phyloP scores from a whole-genome alignment of 371 early-diverging fungal genomes.

The Zychaea mexicana region DNA sequence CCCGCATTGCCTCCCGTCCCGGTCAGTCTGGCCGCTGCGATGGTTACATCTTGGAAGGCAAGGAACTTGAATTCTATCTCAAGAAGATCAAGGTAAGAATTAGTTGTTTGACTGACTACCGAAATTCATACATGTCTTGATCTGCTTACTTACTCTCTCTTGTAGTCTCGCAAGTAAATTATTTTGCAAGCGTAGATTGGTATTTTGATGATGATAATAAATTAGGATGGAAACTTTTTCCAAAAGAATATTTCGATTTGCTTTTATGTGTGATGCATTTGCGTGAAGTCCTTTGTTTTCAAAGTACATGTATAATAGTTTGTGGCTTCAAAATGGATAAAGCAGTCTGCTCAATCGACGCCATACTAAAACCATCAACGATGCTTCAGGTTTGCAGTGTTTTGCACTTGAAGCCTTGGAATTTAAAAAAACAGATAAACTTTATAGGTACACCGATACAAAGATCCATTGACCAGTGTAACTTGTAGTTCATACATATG shows the following conservation, averaged over 20 bases:
- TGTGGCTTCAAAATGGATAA: too few species aligned
- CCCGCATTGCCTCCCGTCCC: conserved; percentile 93
- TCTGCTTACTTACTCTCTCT: neutral
- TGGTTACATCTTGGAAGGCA: conserved; percentile 99
- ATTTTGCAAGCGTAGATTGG: neutral
- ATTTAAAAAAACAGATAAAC: too few species aligned
- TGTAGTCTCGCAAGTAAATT: conserved; percentile 18
- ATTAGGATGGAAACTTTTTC: neutral
- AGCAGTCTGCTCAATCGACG: too few species aligned
- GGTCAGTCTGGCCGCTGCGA: conserved; percentile 99
- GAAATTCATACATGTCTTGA: neutral
- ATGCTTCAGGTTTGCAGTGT: too few species aligned
- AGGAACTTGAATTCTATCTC: conserved; percentile 97
- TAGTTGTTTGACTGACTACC: neutral
- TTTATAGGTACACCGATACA: too few species aligned
- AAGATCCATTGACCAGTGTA: too few species aligned
- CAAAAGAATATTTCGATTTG: neutral
- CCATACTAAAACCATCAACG: too few species aligned
- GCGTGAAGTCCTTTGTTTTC: too few species aligned
- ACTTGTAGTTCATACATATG: too few species aligned
- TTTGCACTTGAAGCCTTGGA: too few species aligned
- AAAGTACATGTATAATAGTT: too few species aligned
- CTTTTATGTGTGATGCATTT: neutral
- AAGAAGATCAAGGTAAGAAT: conserved; percentile 80
- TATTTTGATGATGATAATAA: conserved; percentile 1